Base-by-base conservation (phyloP, 2,329 filamentous ascomycete genomes). In the Ascosphaera apis region DNA sequence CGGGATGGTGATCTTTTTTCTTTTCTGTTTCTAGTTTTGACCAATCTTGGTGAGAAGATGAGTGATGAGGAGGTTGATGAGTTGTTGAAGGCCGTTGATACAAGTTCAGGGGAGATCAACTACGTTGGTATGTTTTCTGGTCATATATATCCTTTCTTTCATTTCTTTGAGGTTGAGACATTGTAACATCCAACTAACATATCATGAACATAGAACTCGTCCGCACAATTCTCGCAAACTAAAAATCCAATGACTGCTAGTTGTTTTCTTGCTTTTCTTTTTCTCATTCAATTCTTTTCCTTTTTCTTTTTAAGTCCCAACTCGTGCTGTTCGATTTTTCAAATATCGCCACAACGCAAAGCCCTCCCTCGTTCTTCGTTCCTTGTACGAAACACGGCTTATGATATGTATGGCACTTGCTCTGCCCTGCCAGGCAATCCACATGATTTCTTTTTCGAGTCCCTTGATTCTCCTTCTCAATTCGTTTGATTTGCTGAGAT, bases 31-130 rank as follows among this genome's bases (percentile, higher is more conserved):
- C 7, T 23, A 66, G 86, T 98, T 55, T 62, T 98, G 51, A 98
- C 88, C 39, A 95, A 95, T 56, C 62, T 98, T 49, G 88, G 88
- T 50, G 88, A 98, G 75, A 95, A 95, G 69, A 93, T 98, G 83
- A 81, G 78, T 42, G 86, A 98, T 50, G 88, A 95, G 44, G 88
- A 98, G 66, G 88, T 98, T 34, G 86, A 95, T 56, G 88, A 98
- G 68, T 69, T 98, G 53, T 74, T 98, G 57, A 98, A 95, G 74
- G 83, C 84, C 0, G 86, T 95, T 44, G 88, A 98, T 55, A 91
- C 84, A 41, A 88, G 77, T 60, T 86, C 77, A 38, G 84, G 86
- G 47, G 84, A 95, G 69, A 81, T 98, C 58, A 92, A 95, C 65
- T 98, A 98, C 59, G 84, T 78, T 45, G 83, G 82, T 88, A 65